Percentiles rank a stretch among this genome's conserved stretches.
Evolutionary conservation across 2,329 filamentous ascomycete species (phyloP).

Genomic region (Sarocladium brachiariae): DNA sequence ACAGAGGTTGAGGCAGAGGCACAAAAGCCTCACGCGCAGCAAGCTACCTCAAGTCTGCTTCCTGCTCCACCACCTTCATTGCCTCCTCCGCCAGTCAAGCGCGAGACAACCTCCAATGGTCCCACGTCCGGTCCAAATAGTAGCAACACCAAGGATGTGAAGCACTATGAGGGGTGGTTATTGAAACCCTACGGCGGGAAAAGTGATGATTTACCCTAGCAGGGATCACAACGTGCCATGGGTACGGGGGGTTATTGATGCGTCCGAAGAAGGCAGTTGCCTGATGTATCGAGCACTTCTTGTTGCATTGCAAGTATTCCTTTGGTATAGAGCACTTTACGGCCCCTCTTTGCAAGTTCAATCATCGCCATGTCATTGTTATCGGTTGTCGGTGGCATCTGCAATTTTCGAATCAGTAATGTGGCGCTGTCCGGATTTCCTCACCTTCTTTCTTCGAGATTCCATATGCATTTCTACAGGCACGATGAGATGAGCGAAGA

Average conservation of each 20-base stretch:
- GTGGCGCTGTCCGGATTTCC: too few species aligned
- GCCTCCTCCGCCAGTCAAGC: slow-evolving; percentile 27
- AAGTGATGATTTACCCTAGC: slow-evolving; percentile 26
- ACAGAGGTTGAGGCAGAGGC: background rate
- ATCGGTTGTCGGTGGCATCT: too few species aligned
- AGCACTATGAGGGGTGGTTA: slow-evolving; percentile 32
- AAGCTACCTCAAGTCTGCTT: slow-evolving; percentile 23
- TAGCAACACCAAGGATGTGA: slow-evolving; percentile 21
- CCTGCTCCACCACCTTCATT: slow-evolving; percentile 32
- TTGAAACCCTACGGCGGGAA: slow-evolving; percentile 30
- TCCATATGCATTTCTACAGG: too few species aligned
- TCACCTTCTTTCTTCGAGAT: too few species aligned
- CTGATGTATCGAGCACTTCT: background rate
- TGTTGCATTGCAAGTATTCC: too few species aligned
- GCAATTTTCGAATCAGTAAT: too few species aligned
- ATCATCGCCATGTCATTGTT: too few species aligned
- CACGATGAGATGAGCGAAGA: background rate
- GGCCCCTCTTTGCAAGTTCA: too few species aligned
- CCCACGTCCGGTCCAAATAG: slow-evolving; percentile 15
- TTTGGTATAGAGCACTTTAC: too few species aligned
- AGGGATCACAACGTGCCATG: slow-evolving; percentile 10
- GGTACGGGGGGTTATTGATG: background rate
- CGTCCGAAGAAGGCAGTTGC: background rate
- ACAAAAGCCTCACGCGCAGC: slow-evolving; percentile 4
- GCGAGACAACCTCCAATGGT: slow-evolving; percentile 26